Evolutionary conservation across 306 rosid genomes (phyloP).

Genomic region (Calophaca sinica): DNA sequence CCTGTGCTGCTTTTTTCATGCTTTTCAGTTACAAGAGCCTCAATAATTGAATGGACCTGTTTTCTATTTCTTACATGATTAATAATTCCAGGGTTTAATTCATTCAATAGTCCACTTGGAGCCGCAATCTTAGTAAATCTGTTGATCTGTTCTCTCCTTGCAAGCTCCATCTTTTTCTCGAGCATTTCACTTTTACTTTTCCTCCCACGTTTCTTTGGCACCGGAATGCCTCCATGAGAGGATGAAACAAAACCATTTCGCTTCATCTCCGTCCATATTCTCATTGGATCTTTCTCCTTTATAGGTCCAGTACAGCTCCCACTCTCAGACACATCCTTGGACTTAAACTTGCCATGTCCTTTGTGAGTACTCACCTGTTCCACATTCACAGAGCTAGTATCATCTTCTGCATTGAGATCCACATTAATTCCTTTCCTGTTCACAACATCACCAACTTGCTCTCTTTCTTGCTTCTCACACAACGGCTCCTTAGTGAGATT

Average conservation of each 20-base stretch:
- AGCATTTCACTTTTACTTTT: conserved; percentile 70
- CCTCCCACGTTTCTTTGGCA: conserved; percentile 81
- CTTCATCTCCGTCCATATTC: conserved; percentile 86
- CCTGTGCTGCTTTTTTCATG: conserved; percentile 58
- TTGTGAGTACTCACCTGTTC: conserved; percentile 50
- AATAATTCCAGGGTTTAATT: conserved; percentile 96
- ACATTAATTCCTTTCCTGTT: conserved; percentile 60
- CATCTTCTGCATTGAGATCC: conserved; percentile 78
- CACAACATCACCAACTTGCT: conserved; percentile 16
- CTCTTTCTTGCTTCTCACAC: conserved; percentile 47
- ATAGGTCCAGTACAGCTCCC: conserved; percentile 78
- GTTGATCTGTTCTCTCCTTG: conserved; percentile 86
- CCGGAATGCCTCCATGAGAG: conserved; percentile 86
- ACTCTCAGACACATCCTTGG: conserved; percentile 74
- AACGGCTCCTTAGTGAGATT: conserved; percentile 40
- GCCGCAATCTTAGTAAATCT: conserved; percentile 92
- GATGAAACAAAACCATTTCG: conserved; percentile 89
- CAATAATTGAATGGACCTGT: conserved; percentile 92
- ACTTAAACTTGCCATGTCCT: conserved; percentile 53
- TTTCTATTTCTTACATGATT: conserved; percentile 96
- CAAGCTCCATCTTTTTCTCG: conserved; percentile 80
- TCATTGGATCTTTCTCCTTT: conserved; percentile 74
- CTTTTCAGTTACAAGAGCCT: conserved; percentile 85
- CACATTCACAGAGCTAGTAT: conserved; percentile 59
- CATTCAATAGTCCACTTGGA: conserved; percentile 95